Evolutionary conservation across 1,284 basidiomycete species (phyloP).

Genomic region (Ganoderma meredithae): DNA sequence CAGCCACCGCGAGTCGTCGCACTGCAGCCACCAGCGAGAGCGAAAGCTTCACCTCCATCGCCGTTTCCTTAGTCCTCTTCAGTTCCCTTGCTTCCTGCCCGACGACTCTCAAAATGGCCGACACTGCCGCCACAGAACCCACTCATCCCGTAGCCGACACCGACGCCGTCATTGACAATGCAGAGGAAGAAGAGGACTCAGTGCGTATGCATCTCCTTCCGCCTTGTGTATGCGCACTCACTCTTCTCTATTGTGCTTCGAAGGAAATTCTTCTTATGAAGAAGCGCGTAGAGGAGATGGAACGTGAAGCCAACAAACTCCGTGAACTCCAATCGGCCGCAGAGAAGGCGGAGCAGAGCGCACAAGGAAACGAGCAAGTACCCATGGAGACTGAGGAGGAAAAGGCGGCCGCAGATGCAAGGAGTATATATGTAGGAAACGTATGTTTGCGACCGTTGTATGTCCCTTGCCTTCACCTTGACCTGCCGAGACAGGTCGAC

Average conservation of each 20-base stretch:
- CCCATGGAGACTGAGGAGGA: slow-evolving; percentile 82
- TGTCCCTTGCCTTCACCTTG: slow-evolving; percentile 19
- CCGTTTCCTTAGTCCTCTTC: not conserved
- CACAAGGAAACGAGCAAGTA: slow-evolving; percentile 46
- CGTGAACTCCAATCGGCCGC: slow-evolving; percentile 92
- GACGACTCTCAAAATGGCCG: slow-evolving; percentile 39
- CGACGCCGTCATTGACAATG: slow-evolving; percentile 43
- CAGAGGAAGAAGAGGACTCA: slow-evolving; percentile 49
- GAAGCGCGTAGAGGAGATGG: slow-evolving; percentile 92
- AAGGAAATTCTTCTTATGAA: slow-evolving; percentile 91
- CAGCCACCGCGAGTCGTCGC: not conserved
- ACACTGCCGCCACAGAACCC: slow-evolving; percentile 41
- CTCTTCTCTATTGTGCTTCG: not conserved
- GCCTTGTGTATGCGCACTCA: not conserved
- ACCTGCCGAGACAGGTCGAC: slow-evolving; percentile 77
- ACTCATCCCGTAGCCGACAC: slow-evolving; percentile 38
- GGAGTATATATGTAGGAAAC: slow-evolving; percentile 97
- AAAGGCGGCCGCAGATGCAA: slow-evolving; percentile 78
- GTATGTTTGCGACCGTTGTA: slow-evolving; percentile 58
- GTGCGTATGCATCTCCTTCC: slow-evolving; percentile 35
- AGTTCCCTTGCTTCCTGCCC: not conserved
- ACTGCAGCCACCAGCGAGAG: not conserved
- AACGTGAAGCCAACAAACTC: slow-evolving; percentile 88
- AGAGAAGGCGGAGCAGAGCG: slow-evolving; percentile 57
- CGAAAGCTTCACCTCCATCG: not conserved